Conservation (phyloP, 768 basidiomycete genomes). For the Pleurotus djamor region DNA sequence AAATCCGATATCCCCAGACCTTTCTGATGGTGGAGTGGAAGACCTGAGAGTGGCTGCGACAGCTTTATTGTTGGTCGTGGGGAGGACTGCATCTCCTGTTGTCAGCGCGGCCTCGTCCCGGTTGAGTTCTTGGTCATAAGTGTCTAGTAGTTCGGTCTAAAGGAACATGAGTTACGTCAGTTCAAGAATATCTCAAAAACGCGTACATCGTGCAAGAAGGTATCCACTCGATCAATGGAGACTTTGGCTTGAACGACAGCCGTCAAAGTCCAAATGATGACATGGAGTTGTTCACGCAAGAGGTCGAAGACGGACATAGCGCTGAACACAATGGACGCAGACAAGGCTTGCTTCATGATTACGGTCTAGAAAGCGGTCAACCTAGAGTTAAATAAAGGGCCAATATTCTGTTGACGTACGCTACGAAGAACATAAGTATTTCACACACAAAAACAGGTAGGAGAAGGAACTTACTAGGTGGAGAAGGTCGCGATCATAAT, state of each 20-base stretch:
- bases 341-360: constrained; percentile 36
- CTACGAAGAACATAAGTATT: not conserved
- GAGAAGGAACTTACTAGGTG: constrained; percentile 41
- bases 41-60: not conserved
- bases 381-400: too few relatives aligned
- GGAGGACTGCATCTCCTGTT: not conserved
- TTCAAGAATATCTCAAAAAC: not conserved
- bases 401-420: not conserved
- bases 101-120: constrained; percentile 11
- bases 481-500: constrained; percentile 67
- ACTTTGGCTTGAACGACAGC: constrained; percentile 46
- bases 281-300: constrained; percentile 49
- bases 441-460: not conserved
- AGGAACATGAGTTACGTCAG: not conserved
- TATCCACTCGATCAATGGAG: constrained; percentile 52
- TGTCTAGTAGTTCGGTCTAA: constrained; percentile 47
- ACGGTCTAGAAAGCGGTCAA: constrained; percentile 23
- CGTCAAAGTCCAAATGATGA: constrained; percentile 26
- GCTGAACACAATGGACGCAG: constrained; percentile 42
- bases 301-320: constrained; percentile 62
- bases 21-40: not conserved
- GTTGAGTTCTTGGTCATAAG: constrained; percentile 20
- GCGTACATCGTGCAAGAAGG: constrained; percentile 36
- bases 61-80: not conserved
- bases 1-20: constrained; percentile 41